Percentiles rank a stretch among this genome's conserved stretches.
Evolutionary conservation across 495 filamentous ascomycete genomes (phyloP).

Genomic region (Daldinia loculata): DNA sequence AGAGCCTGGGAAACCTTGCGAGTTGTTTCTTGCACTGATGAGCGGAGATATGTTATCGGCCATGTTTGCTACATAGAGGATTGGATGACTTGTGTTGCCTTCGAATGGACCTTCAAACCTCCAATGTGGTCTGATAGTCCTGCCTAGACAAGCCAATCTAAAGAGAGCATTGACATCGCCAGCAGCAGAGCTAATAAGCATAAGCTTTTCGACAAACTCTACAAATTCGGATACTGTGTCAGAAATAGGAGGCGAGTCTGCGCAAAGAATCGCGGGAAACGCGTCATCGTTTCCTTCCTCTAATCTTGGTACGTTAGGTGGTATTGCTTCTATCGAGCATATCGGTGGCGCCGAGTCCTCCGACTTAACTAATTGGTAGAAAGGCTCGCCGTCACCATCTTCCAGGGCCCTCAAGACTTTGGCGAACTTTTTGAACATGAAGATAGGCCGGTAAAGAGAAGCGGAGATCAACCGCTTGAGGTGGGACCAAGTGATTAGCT

Average conservation of each 20-base stretch:
- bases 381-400: slow-evolving; percentile 59
- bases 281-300: slow-evolving; percentile 58
- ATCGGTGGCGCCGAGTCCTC: slow-evolving; percentile 49
- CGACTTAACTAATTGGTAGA: slow-evolving; percentile 59
- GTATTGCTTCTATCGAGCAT: slow-evolving; percentile 47
- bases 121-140: slow-evolving; percentile 66
- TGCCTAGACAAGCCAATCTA: slow-evolving; percentile 64
- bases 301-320: slow-evolving; percentile 44
- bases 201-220: slow-evolving; percentile 55
- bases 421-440: slow-evolving; percentile 65
- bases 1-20: slow-evolving; percentile 59
- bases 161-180: slow-evolving; percentile 69
- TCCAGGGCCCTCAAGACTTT: slow-evolving; percentile 62
- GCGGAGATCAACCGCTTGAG: slow-evolving; percentile 56
- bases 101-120: slow-evolving; percentile 58
- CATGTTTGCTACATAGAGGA: slow-evolving; percentile 64
- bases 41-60: slow-evolving; percentile 67
- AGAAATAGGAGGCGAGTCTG: slow-evolving; percentile 62
- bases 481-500: slow-evolving; percentile 55
- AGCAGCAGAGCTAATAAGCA: slow-evolving; percentile 55
- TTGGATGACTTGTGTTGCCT: slow-evolving; percentile 61
- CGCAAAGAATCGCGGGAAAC: slow-evolving; percentile 67
- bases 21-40: slow-evolving; percentile 59
- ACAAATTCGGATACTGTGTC: slow-evolving; percentile 56
- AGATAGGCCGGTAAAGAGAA: slow-evolving; percentile 67